Percentiles rank a stretch among this genome's conserved stretches.
These are phyloP conservation scores for Kandelia obovata DNA, from an alignment of 345 rosid species.

Conservation along the genomic window DNA sequence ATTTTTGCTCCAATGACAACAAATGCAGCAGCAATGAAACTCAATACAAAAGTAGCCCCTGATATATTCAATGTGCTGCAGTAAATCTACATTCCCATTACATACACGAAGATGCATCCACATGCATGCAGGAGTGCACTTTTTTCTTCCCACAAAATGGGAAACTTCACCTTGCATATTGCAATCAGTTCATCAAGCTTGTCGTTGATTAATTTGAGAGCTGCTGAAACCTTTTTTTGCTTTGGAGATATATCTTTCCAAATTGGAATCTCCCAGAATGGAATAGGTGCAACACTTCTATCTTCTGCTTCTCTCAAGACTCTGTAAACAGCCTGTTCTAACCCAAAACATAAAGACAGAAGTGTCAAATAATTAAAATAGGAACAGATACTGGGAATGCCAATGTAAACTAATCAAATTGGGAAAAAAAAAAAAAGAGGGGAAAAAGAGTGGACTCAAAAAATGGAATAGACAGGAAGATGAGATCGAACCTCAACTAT, in stretches of 20 bases:
- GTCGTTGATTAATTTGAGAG: constrained; percentile 76
- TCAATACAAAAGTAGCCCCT: no score
- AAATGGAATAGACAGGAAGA: neutral
- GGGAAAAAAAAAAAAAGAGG: neutral
- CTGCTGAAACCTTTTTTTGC: constrained; percentile 69
- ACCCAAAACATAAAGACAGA: constrained; percentile 19
- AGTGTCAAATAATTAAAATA: constrained; percentile 2
- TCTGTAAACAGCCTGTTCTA: constrained; percentile 78
- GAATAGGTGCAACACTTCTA: constrained; percentile 89
- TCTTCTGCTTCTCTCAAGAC: constrained; percentile 95
- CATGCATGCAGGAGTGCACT: neutral
- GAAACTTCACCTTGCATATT: constrained; percentile 70
- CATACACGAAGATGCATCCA: no score
- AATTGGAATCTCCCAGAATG: constrained; percentile 86
- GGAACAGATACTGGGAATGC: neutral
- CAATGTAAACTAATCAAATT: neutral
- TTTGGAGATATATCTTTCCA: constrained; percentile 91
- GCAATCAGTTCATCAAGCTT: constrained; percentile 70
- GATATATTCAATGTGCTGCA: no score
- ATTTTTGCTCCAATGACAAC: no score
- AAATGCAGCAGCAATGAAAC: no score
- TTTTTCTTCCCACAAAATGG: neutral
- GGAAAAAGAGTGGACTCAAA: neutral
- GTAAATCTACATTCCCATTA: no score
- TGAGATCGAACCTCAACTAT: constrained; percentile 68